Conservation (phyloP, 2,329 filamentous ascomycete species). For the Pestalotiopsis sp. region DNA sequence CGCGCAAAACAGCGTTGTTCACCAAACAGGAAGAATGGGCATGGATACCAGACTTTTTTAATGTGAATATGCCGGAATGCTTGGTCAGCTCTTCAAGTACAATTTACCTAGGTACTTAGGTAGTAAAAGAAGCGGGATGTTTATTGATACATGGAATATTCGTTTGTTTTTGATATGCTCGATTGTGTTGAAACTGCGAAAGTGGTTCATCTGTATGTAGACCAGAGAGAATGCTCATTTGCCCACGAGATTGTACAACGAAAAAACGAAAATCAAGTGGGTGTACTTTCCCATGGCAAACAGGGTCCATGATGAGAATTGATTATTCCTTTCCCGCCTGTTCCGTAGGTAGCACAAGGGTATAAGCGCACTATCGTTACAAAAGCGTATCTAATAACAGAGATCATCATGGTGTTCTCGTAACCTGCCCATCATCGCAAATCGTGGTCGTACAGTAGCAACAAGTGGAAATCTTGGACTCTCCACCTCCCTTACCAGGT, state of each 20-base stretch:
- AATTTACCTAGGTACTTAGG: background rate
- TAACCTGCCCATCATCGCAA: background rate
- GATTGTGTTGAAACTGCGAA: too few species aligned
- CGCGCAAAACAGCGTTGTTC: background rate
- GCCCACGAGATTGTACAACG: too few species aligned
- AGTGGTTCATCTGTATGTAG: too few species aligned
- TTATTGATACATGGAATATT: background rate
- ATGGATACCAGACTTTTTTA: conserved; percentile 9
- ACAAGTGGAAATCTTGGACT: background rate
- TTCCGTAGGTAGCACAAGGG: background rate
- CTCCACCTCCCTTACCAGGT: too few species aligned
- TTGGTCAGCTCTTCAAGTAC: background rate
- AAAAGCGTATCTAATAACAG: background rate
- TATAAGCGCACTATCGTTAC: background rate
- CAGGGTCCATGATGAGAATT: background rate
- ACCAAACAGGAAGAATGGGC: background rate
- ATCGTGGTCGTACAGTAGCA: background rate
- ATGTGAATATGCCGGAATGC: conserved; percentile 9
- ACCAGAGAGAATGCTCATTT: too few species aligned
- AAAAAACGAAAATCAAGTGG: too few species aligned
- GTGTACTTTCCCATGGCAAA: background rate
- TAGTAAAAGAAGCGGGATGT: background rate
- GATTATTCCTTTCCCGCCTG: background rate
- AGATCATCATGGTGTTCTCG: background rate
- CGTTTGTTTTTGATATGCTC: too few species aligned